Evolutionary conservation across 148 eudicot genomes (phyloP).

Genomic region (Persicaria tinctoria): DNA sequence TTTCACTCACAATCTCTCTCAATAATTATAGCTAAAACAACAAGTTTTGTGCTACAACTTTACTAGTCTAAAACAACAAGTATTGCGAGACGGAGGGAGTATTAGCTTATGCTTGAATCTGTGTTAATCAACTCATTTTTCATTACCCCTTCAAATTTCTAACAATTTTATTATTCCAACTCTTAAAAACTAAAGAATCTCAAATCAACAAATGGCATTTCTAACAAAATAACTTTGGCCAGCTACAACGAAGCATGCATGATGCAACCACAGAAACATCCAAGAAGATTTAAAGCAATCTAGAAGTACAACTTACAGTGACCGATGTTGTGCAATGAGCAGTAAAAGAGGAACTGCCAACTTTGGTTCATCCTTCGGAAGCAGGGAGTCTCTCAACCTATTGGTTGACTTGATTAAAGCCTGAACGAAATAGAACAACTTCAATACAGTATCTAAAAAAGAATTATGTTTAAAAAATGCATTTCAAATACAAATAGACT

Average conservation of each 20-base stretch:
- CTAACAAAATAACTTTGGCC: background rate
- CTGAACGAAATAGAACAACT: slow-evolving; percentile 29
- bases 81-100: too few relatives aligned
- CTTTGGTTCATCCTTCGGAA: slow-evolving; percentile 91
- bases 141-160: background rate
- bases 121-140: background rate
- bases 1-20: too few relatives aligned
- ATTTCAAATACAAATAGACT: background rate
- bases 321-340: slow-evolving; percentile 96
- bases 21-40: too few relatives aligned
- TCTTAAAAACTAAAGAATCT: background rate
- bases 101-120: too few relatives aligned
- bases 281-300: background rate
- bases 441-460: background rate
- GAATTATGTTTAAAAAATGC: background rate
- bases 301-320: slow-evolving; percentile 48
- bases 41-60: too few relatives aligned
- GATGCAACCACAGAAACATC: background rate
- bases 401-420: slow-evolving; percentile 88
- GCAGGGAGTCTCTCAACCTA: slow-evolving; percentile 83
- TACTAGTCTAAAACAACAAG: too few relatives aligned
- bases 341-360: slow-evolving; percentile 83
- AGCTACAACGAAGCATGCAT: background rate
- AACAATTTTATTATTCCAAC: background rate
- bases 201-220: background rate